phyloP scores from a whole-genome alignment of 208 protist genomes.

The Tritrichomonas foetus region DNA sequence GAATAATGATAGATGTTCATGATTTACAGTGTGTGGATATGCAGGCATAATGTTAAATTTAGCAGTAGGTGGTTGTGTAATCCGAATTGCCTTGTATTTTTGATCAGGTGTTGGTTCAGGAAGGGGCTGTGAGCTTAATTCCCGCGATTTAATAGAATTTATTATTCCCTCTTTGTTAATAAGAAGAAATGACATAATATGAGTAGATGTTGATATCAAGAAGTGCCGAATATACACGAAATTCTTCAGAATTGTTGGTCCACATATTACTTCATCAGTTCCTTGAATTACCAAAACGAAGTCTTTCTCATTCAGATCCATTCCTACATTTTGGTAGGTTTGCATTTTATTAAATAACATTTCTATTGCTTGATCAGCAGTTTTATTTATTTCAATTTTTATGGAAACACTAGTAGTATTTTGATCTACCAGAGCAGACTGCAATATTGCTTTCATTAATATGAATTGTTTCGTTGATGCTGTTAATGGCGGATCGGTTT shows the following conservation, averaged over 20 bases:
- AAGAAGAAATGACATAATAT: background rate
- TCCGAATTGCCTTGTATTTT: background rate
- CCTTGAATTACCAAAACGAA: background rate
- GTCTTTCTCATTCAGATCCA: background rate
- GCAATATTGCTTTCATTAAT: no score
- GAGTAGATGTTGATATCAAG: background rate
- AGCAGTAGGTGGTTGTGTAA: background rate
- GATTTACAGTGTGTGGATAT: background rate
- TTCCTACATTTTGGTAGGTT: background rate
- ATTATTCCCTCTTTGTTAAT: background rate
- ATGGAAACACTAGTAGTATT: background rate
- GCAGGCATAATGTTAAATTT: background rate
- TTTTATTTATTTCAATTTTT: background rate
- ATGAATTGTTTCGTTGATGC: background rate
- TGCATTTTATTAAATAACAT: background rate
- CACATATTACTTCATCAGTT: constrained; percentile 1
- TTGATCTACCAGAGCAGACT: no score
- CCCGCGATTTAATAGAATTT: background rate
- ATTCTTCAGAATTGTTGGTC: background rate
- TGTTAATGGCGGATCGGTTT: background rate
- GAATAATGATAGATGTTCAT: background rate
- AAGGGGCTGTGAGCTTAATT: background rate
- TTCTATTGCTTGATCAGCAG: background rate
- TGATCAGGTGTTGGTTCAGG: background rate
- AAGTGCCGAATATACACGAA: background rate